phyloP scores from a whole-genome alignment of 352 stramenopile genomes.

The Blastocystis sp. region DNA sequence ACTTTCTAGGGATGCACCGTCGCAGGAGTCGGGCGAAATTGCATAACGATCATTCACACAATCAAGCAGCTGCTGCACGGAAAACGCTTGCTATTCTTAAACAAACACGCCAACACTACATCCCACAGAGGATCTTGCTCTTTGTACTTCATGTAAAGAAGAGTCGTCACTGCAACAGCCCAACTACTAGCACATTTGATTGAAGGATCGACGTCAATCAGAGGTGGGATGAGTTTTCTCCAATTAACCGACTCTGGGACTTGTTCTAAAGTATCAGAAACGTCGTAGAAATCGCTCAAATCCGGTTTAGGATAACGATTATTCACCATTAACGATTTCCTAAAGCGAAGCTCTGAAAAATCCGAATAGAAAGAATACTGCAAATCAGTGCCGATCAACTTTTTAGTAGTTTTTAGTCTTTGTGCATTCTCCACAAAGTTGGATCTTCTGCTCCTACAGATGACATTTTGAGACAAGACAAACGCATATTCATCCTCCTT shows the following conservation, averaged over 20 bases:
- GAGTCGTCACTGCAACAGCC: constrained; percentile 15
- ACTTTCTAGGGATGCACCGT: constrained; percentile 28
- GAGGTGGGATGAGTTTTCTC: not conserved
- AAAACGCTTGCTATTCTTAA: not conserved
- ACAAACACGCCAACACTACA: not conserved
- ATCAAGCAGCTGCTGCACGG: constrained; percentile 33
- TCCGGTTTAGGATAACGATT: constrained; percentile 2
- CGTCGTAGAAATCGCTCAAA: not conserved
- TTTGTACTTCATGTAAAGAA: constrained; percentile 49
- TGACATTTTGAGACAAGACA: not conserved
- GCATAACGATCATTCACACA: not conserved
- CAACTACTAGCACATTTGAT: constrained; percentile 30
- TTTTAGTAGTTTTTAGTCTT: not conserved
- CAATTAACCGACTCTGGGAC: not conserved
- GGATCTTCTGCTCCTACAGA: not conserved
- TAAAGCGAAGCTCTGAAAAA: constrained; percentile 35
- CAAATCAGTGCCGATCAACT: not conserved
- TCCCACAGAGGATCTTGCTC: not conserved
- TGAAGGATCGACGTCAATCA: not conserved
- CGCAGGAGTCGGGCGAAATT: not conserved
- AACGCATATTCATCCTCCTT: constrained; percentile 58
- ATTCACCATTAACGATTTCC: not conserved
- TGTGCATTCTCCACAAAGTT: not conserved
- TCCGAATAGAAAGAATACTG: constrained; percentile 6
- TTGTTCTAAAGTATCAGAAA: not conserved